These are phyloP conservation scores for Diaporthe sp. DNA, from an alignment of 2,329 filamentous ascomycete genomes.

Conservation along the genomic window DNA sequence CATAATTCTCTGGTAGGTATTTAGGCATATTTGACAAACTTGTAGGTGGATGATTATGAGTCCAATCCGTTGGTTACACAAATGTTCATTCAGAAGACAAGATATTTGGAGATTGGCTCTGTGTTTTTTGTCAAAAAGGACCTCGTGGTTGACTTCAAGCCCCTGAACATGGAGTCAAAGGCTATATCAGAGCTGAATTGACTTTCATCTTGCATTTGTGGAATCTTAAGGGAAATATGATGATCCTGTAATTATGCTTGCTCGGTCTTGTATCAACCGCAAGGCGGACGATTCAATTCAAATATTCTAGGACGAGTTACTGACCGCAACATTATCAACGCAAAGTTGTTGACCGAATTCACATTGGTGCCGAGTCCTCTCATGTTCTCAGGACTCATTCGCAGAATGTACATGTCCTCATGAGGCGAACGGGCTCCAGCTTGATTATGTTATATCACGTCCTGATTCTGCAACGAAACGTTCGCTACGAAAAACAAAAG, in stretches of 20 bases:
- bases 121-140: slow-evolving; percentile 52
- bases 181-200: too few species aligned
- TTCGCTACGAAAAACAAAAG: not conserved
- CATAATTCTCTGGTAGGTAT: too few species aligned
- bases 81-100: slow-evolving; percentile 70
- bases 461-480: not conserved
- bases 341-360: too few species aligned
- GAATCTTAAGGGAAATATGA: too few species aligned
- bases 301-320: too few species aligned
- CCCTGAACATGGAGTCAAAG: too few species aligned
- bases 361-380: not conserved
- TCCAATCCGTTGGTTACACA: slow-evolving; percentile 63
- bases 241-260: not conserved
- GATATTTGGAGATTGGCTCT: slow-evolving; percentile 59
- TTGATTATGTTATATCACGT: not conserved
- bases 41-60: slow-evolving; percentile 31
- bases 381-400: not conserved
- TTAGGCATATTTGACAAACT: not conserved
- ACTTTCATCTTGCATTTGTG: too few species aligned
- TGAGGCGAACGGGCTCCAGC: too few species aligned
- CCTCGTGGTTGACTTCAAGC: too few species aligned
- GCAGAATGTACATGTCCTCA: not conserved
- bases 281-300: too few species aligned
- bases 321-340: too few species aligned
- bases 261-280: too few species aligned